phyloP scores from a whole-genome alignment of 371 early-diverging fungal species.

The Circinella umbellata region DNA sequence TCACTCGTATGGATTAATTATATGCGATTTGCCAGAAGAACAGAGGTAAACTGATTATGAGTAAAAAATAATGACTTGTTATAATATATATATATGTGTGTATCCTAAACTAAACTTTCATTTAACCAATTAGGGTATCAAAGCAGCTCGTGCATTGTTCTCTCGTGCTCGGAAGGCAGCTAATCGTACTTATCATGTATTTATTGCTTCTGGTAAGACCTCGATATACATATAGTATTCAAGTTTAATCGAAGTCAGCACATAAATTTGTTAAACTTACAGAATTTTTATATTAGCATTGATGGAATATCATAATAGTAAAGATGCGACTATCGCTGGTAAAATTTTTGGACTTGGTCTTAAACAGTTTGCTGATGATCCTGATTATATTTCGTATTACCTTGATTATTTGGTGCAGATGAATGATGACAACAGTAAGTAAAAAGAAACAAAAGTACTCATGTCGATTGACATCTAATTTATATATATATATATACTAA shows the following conservation, averaged over 20 bases:
- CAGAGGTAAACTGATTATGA: constrained; percentile 57
- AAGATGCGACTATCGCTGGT: constrained; percentile 83
- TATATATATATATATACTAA: background rate
- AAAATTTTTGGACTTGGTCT: constrained; percentile 92
- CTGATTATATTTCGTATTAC: constrained; percentile 80
- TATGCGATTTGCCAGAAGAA: constrained; percentile 83
- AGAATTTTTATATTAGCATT: constrained; percentile 57
- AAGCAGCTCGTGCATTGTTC: constrained; percentile 81
- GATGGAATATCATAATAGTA: constrained; percentile 93
- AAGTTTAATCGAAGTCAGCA: too few species aligned
- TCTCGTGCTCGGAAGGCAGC: constrained; percentile 78
- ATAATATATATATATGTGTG: too few species aligned
- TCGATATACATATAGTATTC: background rate
- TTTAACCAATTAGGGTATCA: constrained; percentile 51
- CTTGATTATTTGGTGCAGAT: constrained; percentile 85
- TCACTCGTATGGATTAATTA: constrained; percentile 87
- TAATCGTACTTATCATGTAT: constrained; percentile 84
- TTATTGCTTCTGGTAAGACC: constrained; percentile 72
- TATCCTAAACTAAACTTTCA: background rate
- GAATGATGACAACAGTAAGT: constrained; percentile 89
- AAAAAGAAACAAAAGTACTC: background rate
- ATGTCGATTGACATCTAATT: background rate
- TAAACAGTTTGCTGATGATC: constrained; percentile 76
- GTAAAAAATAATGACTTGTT: too few species aligned
- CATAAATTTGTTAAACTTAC: too few species aligned